phyloP scores from a whole-genome alignment of 2,329 filamentous ascomycete species.

The Fusarium tjaetaba region DNA sequence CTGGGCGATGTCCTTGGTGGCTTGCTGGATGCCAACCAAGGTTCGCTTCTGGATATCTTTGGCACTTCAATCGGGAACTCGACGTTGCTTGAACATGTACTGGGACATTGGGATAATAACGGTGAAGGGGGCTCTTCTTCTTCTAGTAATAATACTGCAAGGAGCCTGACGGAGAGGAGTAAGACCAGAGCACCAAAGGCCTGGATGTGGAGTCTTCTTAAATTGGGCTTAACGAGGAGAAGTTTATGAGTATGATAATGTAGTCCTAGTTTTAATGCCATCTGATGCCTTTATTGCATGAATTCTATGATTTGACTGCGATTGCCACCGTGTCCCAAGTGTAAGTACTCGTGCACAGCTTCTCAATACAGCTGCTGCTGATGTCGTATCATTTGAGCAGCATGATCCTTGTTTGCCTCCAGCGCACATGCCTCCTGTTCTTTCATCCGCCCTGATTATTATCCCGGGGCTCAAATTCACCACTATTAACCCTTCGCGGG shows the following conservation, averaged over 20 bases:
- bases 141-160: not conserved
- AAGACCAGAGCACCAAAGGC: not conserved
- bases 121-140: not conserved
- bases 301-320: fast-evolving
- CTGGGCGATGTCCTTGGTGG: constrained; percentile 51
- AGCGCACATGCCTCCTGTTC: fast-evolving
- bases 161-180: not conserved
- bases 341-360: not conserved
- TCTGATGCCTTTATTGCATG: not conserved
- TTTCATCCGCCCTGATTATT: fast-evolving
- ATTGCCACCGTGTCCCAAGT: fast-evolving
- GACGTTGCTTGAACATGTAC: constrained; percentile 51
- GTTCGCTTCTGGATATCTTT: constrained; percentile 47
- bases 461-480: fast-evolving
- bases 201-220: constrained; percentile 24
- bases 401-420: no score
- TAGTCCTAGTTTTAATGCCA: not conserved
- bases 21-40: constrained; percentile 44
- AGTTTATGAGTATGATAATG: not conserved
- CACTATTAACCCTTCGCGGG: not conserved
- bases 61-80: constrained; percentile 53
- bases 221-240: constrained; percentile 17
- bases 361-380: not conserved
- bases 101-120: constrained; percentile 48
- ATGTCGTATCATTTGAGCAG: not conserved